Percentiles rank a stretch among this genome's conserved stretches.
These are phyloP conservation scores for Penicillium rolfsii DNA, from an alignment of 2,329 filamentous ascomycete genomes.

Conservation along the genomic window DNA sequence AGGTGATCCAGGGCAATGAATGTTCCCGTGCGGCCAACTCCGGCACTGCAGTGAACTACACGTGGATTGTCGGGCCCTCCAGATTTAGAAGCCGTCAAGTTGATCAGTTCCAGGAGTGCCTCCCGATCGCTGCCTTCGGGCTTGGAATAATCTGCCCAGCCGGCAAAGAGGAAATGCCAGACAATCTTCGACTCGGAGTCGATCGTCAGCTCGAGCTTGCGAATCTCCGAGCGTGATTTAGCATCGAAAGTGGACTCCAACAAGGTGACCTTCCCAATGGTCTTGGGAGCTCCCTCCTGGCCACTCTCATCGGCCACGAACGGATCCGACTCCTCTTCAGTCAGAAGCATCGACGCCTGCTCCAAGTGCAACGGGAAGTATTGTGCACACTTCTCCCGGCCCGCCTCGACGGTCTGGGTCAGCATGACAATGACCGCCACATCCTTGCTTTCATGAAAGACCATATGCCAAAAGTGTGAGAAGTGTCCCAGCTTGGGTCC, in stretches of 20 bases:
- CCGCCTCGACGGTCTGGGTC: slow-evolving; percentile 80
- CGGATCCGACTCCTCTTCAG: slow-evolving; percentile 40
- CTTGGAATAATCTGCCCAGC: slow-evolving; percentile 89
- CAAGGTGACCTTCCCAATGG: slow-evolving; percentile 70
- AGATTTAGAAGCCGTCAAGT: slow-evolving; percentile 49
- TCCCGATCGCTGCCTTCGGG: slow-evolving; percentile 61
- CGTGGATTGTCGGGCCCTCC: slow-evolving; percentile 66
- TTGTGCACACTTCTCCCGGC: slow-evolving; percentile 80
- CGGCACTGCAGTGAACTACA: slow-evolving; percentile 85
- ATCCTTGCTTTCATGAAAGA: slow-evolving; percentile 75
- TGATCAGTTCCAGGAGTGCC: slow-evolving; percentile 57
- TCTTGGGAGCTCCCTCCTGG: slow-evolving; percentile 65
- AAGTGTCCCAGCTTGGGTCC: slow-evolving; percentile 78
- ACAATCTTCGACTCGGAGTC: slow-evolving; percentile 64
- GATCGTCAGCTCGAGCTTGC: slow-evolving; percentile 65
- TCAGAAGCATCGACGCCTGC: slow-evolving; percentile 53
- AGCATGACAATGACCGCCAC: slow-evolving; percentile 91
- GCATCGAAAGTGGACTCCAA: slow-evolving; percentile 58
- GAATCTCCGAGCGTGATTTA: slow-evolving; percentile 67
- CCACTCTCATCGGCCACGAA: slow-evolving; percentile 62
- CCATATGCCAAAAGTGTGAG: slow-evolving; percentile 93
- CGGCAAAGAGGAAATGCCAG: slow-evolving; percentile 82
- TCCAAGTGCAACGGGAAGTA: slow-evolving; percentile 74
- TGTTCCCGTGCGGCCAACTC: slow-evolving; percentile 90
- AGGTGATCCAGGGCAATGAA: slow-evolving; percentile 97